phyloP scores from a whole-genome alignment of 2,329 filamentous ascomycete genomes.

The Lizonia empirigonia region DNA sequence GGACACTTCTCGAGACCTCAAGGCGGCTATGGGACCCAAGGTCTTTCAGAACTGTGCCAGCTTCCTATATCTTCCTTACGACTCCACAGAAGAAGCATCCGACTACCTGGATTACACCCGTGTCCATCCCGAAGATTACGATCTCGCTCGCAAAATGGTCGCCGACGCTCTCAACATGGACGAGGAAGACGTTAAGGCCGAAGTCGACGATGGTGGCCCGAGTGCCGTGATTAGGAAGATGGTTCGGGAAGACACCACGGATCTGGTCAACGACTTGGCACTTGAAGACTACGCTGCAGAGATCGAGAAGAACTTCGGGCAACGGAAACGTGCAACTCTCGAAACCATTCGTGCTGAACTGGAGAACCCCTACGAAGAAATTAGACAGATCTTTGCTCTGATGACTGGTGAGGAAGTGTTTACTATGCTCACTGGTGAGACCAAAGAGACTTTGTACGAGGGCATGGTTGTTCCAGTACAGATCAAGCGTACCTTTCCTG shows the following conservation, averaged over 20 bases:
- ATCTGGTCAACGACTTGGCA: slow-evolving; percentile 94
- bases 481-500: slow-evolving; percentile 84
- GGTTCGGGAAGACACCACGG: slow-evolving; percentile 91
- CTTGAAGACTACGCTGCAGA: slow-evolving; percentile 97
- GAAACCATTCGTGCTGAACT: slow-evolving; percentile 96
- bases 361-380: slow-evolving; percentile 90
- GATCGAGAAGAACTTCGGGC: slow-evolving; percentile 88
- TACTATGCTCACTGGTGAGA: slow-evolving; percentile 96
- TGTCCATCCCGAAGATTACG: slow-evolving; percentile 97
- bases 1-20: slow-evolving; percentile 57
- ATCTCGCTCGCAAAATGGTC: slow-evolving; percentile 97
- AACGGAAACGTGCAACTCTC: slow-evolving; percentile 91
- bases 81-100: slow-evolving; percentile 77
- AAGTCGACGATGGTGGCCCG: slow-evolving; percentile 86
- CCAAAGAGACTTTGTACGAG: slow-evolving; percentile 77
- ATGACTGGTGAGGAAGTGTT: slow-evolving; percentile 81
- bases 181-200: slow-evolving; percentile 95
- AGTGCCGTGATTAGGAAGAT: slow-evolving; percentile 92
- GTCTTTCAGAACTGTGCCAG: slow-evolving; percentile 98
- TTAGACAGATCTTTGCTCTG: slow-evolving; percentile 77
- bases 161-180: slow-evolving; percentile 95
- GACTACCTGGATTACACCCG: slow-evolving; percentile 96
- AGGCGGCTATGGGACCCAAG: slow-evolving; percentile 71
- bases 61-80: slow-evolving; percentile 89
- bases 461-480: slow-evolving; percentile 93